Evolutionary conservation across 768 basidiomycete genomes (phyloP), one percentile per base, ranked within the genome.

Genomic region (Trametes sanguinea): DNA sequence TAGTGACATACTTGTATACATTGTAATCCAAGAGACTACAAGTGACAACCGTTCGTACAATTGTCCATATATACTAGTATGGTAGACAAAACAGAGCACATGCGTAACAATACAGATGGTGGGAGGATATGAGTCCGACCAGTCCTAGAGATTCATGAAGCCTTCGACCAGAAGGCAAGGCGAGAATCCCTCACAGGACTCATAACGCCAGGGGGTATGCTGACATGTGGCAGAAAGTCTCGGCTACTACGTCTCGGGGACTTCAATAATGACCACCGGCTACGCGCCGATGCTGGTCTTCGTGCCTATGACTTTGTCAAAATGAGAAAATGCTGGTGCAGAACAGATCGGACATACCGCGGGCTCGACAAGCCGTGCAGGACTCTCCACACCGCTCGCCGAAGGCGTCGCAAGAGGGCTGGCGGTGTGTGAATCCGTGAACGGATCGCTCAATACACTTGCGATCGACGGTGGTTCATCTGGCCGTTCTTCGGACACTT

Each of bases 201-300:
- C 51, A 67, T 51, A n/a, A 64, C 37, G 1, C 60, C 58, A 1
- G 52, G 50, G 8, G 66, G 66, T 32, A 67, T 67, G 13, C 62
- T 55, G 39, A 67, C 63, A 4, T 64, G 60, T 22, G 22, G 22
- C 32, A 64, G 27, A 32, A 64, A 64, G 50, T 64, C 61, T 17
- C 43, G 45, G 1, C 57, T 40, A 6, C 40, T 33, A 4, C 37
- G 48, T 17, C 39, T 58, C 6, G 60, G 51, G 7, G 58, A 55
- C 35, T 16, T 64, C 22, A 53, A n/a, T 29, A 56, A 14, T 4
- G 54, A 60, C 47, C 58, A 47, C 1, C 43, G 54, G 14, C 58
- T 48, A 9, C 37, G 44, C 35, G 3, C 9, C 17, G 62, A 54
- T n/a, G 14, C 17, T 4, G 30, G 27, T 10, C 30, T n/a, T 14